Base-by-base conservation (phyloP, 2,329 filamentous ascomycete genomes). In the Aspergillus ustus region DNA sequence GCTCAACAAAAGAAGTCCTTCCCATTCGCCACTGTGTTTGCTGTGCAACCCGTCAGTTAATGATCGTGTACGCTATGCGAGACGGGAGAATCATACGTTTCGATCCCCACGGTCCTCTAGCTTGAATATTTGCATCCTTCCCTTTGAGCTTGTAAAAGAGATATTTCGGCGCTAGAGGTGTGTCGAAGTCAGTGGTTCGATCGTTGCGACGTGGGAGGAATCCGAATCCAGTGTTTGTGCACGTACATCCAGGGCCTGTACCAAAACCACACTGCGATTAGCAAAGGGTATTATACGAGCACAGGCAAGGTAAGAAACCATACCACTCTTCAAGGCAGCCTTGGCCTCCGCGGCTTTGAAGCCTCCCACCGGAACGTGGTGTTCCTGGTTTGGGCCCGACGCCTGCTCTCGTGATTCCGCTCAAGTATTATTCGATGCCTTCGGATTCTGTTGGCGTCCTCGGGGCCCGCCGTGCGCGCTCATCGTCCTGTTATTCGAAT, bases 1-100 rank as follows among this genome's bases (percentile, higher is more conserved):
- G 74, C 63, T 83, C 81, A 52, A 81, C 70, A n/a, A 68, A 81
- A 82, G 70, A 83, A 82, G 62, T 82, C 81, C 68, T 80, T 82
- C 8, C 80, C 79, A 61, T 77, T 82, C 4, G 75, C 77, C 81
- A 82, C 82, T 2, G 74, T 73, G 60, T 81, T 81, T 40, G 79
- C 81, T 82, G 60, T 22, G 25, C 46, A 17, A 43, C 55, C 19
- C 49, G 43, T 56, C 29, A n/a, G 28, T 49, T 31, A 59, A 11
- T n/a, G 34, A 43, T 7, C 13, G 11, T 25, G 15, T 37, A n/a
- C 25, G 9, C 19, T 6, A 15, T 43, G 22, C 3, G 37, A 59
- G 13, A 22, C 43, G 13, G 28, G 34, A 29, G 11, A 8, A 57
- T 70, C 75, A 62, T 77, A 82, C 80, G 70, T 66, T 81, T 82